Base-by-base conservation (phyloP, 495 filamentous ascomycete genomes). In the Hypoxylon subgilvum region DNA sequence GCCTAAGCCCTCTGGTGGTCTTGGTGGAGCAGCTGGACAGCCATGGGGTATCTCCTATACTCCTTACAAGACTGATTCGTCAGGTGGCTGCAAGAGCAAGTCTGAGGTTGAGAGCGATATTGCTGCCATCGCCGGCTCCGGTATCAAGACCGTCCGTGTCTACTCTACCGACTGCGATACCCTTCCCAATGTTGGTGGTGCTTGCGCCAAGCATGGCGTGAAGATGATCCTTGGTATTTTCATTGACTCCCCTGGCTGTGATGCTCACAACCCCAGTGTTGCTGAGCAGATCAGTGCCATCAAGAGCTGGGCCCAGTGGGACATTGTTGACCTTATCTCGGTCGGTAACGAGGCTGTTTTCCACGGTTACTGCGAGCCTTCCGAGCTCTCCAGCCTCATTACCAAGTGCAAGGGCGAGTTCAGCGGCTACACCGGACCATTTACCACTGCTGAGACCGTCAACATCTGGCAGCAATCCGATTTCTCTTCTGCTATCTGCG, bases 1-100 rank as follows among this genome's bases (percentile, higher is more conserved):
- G 54, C 65, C 67, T 5, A 47, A 61, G 55, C 59, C 66, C 36
- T 50, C 52, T 35, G 59, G 67, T 23, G 40, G 50, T 45, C 65
- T 69, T 31, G 77, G 76, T 66, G 76, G 75, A 44, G 12, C 32
- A 2, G 76, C 74, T 57, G 80, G 79, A 46, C 72, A 80, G 72
- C 80, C 85, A 69, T 96, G 89, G 86, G 89, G 87, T 78, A 91
- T 97, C 69, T 90, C 94, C 62, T 97, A 96, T 84, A 91, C 90
- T 32, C 90, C 92, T 14, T 97, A 92, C 79, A 76, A 77, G 66
- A 53, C 67, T 42, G 46, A 57, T 56, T 56, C 55, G 46, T 60
- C 59, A 1, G 78, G 85, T 65, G 62, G 68, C 12, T 97, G 93
- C 88, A 92, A 90, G 86, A 57, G 65, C 67, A 72, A 79, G 51